Percentiles rank a stretch among this genome's conserved stretches.
Conservation (phyloP, 768 basidiomycete species). For the Royoungia palumana region DNA sequence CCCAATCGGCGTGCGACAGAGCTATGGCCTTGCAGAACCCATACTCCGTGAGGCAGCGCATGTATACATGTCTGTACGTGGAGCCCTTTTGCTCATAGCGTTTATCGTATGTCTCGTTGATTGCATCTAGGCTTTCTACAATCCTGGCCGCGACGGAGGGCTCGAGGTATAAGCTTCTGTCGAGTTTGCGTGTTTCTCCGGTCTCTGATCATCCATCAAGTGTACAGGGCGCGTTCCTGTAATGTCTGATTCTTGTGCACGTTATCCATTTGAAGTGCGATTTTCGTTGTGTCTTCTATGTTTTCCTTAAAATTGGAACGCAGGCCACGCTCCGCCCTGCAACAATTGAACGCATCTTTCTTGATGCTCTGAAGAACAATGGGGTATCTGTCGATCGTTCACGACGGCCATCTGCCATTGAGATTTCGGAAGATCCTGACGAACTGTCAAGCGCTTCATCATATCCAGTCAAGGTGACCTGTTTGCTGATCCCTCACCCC, state of each 20-base stretch:
- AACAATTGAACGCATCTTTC: constrained; percentile 40
- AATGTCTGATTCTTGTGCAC: constrained; percentile 34
- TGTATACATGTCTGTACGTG: constrained; percentile 63
- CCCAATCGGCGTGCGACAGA: constrained; percentile 40
- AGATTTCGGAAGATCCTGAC: constrained; percentile 35
- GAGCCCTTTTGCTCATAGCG: background rate
- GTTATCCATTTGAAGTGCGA: too few species aligned
- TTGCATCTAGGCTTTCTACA: constrained; percentile 63
- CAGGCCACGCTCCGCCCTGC: constrained; percentile 40
- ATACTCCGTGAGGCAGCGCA: constrained; percentile 63
- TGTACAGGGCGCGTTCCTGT: constrained; percentile 45
- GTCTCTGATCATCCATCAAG: too few species aligned
- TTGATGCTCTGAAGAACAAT: constrained; percentile 36
- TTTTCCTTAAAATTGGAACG: background rate
- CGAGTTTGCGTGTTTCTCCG: too few species aligned
- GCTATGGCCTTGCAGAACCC: constrained; percentile 70
- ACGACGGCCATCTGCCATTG: constrained; percentile 28
- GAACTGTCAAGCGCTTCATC: constrained; percentile 33
- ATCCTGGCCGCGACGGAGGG: constrained; percentile 55
- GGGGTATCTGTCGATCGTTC: constrained; percentile 38
- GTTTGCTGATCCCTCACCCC: background rate
- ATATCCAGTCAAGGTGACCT: constrained; percentile 31
- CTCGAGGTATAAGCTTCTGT: constrained; percentile 33
- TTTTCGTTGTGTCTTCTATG: too few species aligned
- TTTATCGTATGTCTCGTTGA: background rate